Evolutionary conservation across 2,329 filamentous ascomycete genomes (phyloP).

Genomic region (Epichloe coenophiala): DNA sequence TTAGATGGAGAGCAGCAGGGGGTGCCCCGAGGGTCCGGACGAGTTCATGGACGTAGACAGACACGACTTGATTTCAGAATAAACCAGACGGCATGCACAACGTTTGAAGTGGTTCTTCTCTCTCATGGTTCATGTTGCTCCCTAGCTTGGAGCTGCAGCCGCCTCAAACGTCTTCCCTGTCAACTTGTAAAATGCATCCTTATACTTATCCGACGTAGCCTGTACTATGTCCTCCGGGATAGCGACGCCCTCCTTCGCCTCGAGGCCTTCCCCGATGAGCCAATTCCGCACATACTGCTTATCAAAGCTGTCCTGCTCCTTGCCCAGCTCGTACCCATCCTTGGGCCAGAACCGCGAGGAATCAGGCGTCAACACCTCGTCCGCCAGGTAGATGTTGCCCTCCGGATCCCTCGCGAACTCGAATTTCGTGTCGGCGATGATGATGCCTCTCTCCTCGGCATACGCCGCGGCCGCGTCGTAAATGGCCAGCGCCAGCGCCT

Average conservation of each 20-base stretch:
- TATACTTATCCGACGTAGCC: constrained; percentile 9
- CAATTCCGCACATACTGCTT: constrained; percentile 80
- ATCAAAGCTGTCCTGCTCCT: constrained; percentile 72
- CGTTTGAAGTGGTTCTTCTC: too few species aligned
- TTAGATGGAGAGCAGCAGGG: too few species aligned
- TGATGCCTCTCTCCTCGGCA: constrained; percentile 30
- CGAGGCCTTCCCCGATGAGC: constrained; percentile 55
- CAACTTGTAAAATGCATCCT: constrained; percentile 33
- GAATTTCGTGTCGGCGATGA: constrained; percentile 30
- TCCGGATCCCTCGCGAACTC: constrained; percentile 41
- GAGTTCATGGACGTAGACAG: too few species aligned
- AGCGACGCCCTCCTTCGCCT: constrained; percentile 31
- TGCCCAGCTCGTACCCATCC: constrained; percentile 49
- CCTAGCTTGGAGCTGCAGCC: constrained; percentile 5
- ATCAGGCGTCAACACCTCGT: constrained; percentile 78
- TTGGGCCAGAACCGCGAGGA: constrained; percentile 78
- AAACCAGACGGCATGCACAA: neutral
- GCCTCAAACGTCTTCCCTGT: constrained; percentile 37
- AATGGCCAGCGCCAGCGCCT: constrained; percentile 18
- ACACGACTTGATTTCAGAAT: too few species aligned
- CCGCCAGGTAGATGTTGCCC: constrained; percentile 35
- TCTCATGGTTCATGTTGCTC: neutral
- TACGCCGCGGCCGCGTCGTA: constrained; percentile 42
- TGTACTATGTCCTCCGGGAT: constrained; percentile 45
- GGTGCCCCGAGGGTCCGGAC: too few species aligned